phyloP scores from a whole-genome alignment of 2,329 filamentous ascomycete genomes.

The Hypoxylon sp. region DNA sequence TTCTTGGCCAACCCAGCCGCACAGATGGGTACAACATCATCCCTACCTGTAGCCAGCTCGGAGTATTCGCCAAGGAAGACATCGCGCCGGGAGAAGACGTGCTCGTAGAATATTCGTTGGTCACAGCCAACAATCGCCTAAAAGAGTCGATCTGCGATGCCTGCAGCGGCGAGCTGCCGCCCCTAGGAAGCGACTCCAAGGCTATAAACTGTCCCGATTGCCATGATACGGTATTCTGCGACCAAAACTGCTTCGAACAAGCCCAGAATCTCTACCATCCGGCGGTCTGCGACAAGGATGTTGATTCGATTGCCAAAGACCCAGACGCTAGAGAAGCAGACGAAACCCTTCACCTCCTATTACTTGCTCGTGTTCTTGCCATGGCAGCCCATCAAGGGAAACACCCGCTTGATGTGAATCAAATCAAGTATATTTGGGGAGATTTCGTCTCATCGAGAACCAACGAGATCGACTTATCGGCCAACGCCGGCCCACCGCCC shows the following conservation, averaged over 20 bases:
- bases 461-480: constrained; percentile 63
- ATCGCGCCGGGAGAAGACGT: constrained; percentile 79
- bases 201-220: constrained; percentile 67
- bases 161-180: constrained; percentile 77
- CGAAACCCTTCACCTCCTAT: constrained; percentile 68
- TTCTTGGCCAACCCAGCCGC: constrained; percentile 65
- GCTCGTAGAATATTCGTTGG: constrained; percentile 81
- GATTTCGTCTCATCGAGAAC: constrained; percentile 64
- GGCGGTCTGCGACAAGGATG: constrained; percentile 70
- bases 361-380: constrained; percentile 69
- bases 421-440: constrained; percentile 74
- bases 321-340: constrained; percentile 66
- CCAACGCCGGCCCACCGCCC: constrained; percentile 64
- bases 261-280: constrained; percentile 70
- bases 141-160: constrained; percentile 91
- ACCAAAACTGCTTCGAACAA: constrained; percentile 63
- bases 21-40: constrained; percentile 59
- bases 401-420: constrained; percentile 69
- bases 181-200: constrained; percentile 56
- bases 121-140: constrained; percentile 88
- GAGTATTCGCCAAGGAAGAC: constrained; percentile 86
- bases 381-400: constrained; percentile 66
- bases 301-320: constrained; percentile 71
- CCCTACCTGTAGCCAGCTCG: constrained; percentile 77
- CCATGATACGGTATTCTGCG: constrained; percentile 72